Base-by-base conservation (phyloP, 345 rosid species). In the Dovyalis caffra region DNA sequence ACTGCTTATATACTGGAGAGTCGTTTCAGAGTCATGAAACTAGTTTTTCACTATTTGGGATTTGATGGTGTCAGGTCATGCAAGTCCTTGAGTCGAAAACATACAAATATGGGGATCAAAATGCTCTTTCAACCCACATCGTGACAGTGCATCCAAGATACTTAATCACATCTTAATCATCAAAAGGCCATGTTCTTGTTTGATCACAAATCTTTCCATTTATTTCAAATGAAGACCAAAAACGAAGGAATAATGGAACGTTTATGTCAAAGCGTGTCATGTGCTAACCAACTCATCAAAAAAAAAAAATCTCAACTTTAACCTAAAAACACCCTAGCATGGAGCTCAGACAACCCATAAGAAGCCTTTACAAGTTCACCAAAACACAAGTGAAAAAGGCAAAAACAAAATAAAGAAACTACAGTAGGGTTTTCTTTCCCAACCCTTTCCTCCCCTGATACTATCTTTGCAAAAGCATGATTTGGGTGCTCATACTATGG, bases 401-500 rank as follows among this genome's bases (percentile, higher is more conserved):
- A 16, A 18, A 58, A 49, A 25, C 12, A 21, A 20, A 65, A 23
- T 9, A 26, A 28, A 20, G 16, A 12, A 53, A 51, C 12, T 29
- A 40, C 16, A 66, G 33, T 9, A 45, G 25, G 14, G 16, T 23
- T 63, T 49, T 47, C 34, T 29, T 18, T 5, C 15, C 1, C 29
- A 20, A 25, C 26, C 31, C 23, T 69, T 32, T 38, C 1, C 32
- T 4, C 40, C 33, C 38, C 33, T 66, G 5, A 31, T 71, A 31
- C 70, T 66, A 8, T 71, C 43, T 69, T 76, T 75, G 29, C 26
- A 69, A 69, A 73, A 68, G 73, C 69, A 34, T 66, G 76, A 68
- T 64, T 68, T 43, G 64, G 78, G 16, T 8, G 14, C 71, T 80
- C 67, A 29, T 34, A 49, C 32, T 66, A 8, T 37, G 37, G 66